Evolutionary conservation across 106 monocot genomes (phyloP).

Genomic region (Agapanthus africanus): DNA sequence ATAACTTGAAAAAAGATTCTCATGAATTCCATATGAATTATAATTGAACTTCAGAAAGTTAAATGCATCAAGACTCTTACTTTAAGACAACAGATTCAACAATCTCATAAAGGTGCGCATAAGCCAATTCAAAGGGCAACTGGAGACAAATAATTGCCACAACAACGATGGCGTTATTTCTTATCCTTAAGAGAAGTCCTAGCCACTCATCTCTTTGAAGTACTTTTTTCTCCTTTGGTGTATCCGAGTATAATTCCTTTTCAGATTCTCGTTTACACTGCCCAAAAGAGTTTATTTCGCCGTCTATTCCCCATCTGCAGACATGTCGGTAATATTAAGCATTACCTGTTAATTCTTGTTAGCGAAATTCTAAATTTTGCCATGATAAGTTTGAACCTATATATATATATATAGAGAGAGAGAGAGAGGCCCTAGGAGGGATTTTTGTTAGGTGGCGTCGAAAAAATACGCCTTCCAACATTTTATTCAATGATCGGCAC

Average conservation of each 20-base stretch:
- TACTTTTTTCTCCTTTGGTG: slow-evolving; percentile 39
- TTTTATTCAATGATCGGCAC: too few relatives aligned
- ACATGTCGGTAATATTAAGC: slow-evolving; percentile 10
- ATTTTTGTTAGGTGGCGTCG: too few relatives aligned
- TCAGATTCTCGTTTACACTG: slow-evolving; percentile 15
- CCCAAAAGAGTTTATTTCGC: slow-evolving; percentile 17
- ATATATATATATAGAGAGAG: too few relatives aligned
- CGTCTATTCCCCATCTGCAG: slow-evolving; percentile 72
- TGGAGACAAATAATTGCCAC: slow-evolving; percentile 87
- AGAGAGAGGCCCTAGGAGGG: too few relatives aligned
- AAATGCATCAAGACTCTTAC: slow-evolving; percentile 30
- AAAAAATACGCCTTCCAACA: too few relatives aligned
- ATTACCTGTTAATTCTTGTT: background rate
- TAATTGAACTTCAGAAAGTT: background rate
- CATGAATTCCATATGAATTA: too few relatives aligned
- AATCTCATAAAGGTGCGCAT: slow-evolving; percentile 86
- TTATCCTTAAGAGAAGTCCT: slow-evolving; percentile 53
- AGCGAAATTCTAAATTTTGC: background rate
- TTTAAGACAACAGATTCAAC: slow-evolving; percentile 51
- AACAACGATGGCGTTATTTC: slow-evolving; percentile 70
- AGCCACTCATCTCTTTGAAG: slow-evolving; percentile 89
- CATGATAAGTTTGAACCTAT: background rate
- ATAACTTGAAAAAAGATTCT: too few relatives aligned
- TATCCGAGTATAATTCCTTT: slow-evolving; percentile 24
- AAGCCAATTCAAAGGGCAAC: slow-evolving; percentile 86